Evolutionary conservation across 345 rosid species (phyloP), one percentile per base, ranked within the genome.

Genomic region (Ceriops zippeliana): DNA sequence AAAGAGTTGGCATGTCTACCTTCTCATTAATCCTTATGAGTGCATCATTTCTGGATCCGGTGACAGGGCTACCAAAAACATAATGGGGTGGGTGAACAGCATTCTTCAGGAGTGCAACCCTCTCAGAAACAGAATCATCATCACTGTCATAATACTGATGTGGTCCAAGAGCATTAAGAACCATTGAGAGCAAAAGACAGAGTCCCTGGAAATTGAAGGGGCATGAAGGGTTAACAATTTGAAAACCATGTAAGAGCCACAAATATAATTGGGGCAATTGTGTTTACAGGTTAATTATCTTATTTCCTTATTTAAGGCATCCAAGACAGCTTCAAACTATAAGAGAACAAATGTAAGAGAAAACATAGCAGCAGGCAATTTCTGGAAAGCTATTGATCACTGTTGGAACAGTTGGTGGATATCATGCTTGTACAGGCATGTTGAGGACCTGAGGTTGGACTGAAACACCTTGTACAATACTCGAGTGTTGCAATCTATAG

Each of bases 161-260:
- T 7, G 96, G 92, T 47, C 97, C 96, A 24, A 89, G 80, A 66
- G 85, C 90, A 74, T 86, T 88, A 67, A 95, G 90, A 49, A 86
- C 67, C 88, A 87, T 67, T 7, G 93, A 96, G 77, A 86, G 56
- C 42, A 87, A 54, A 61, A 88, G 75, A 42, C 86, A 87, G 13
- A 85, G 58, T 65, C 85, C 97, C 99, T 91, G 84, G 24, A 75
- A 59, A 70, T 34, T 57, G 1, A 37, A 37, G 52, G 37, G 26
- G 54, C 65, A 46, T 3, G 26, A 52, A 27, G 46, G 21, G 58
- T 75, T 56, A 75, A 65, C 49, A 58, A 62, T 62, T 58, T 58
- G 49, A 28, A 4, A 8, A 35, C 30, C 60, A 52, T 21, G 57
- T 67, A 37, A 52, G 35, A 31, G 27, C 46, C 58, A 26, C 38